Evolutionary conservation across 441 rosid genomes (phyloP), one percentile per base, ranked within the genome.

Genomic region (Codiaeum variegatum): DNA sequence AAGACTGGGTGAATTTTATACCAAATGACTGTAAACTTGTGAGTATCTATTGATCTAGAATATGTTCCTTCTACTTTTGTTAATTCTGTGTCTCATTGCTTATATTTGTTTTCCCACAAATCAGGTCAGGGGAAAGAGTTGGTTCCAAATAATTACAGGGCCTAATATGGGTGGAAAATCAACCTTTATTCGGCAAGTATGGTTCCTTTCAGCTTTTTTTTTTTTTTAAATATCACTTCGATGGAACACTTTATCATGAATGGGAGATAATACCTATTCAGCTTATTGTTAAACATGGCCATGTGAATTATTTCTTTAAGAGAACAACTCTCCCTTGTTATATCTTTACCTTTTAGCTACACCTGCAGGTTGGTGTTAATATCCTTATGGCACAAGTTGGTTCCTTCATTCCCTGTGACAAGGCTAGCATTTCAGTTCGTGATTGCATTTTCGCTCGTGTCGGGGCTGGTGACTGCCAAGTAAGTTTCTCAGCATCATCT

Each of bases 81-180:
- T 75, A 74, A 75, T 55, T 75, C 67, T 73, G 62, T 67, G 73
- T 68, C 56, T 66, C 46, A 49, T 66, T 70, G 26, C 60, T 82
- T 73, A 55, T 64, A 40, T 73, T 81, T 66, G 24, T 44, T 69
- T 44, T 76, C 77, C 67, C 44, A 26, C 71, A 61, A 75, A 78
- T 71, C 92, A 96, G 99, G 79, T 87, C 73, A 86, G 98, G 73
- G 96, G 88, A 60, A 82, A 87, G 83, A 93, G 97, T 79, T 96
- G 99, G 98, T 96, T 93, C 81, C 99, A 93, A 80, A 96, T 96
- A 79, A 86, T 96, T 75, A 96, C 98, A 24, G 99, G 99, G 75
- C 98, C 99, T 72, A 96, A 96, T 82, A 96, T 96, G 99, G 99
- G 99, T 71, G 98, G 99, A 67, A 96, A 96, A 83, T 96, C 99